Evolutionary conservation across 345 rosid species (phyloP), one percentile per base, ranked within the genome.

Genomic region (Bretschneidera sinensis): DNA sequence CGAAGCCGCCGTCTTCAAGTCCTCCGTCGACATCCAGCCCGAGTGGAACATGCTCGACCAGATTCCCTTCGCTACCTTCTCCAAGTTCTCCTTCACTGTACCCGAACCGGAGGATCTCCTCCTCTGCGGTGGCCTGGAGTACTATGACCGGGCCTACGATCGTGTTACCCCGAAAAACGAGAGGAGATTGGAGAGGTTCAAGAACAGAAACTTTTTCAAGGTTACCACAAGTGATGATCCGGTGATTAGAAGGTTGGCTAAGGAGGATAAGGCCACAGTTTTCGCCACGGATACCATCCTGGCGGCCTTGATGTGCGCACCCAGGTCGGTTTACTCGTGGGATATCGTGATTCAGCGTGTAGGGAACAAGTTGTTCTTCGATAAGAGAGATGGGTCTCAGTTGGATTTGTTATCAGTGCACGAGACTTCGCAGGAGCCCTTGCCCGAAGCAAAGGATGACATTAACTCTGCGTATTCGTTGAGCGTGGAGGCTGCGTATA

Each of bases 31-130:
- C 59, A 94, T 94, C 35, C 97, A 94, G 55, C 97, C 99, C 0
- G 99, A 94, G 47, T 94, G 99, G 99, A 88, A 91, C 63, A 90
- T 94, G 99, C 88, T 88, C 2, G 97, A 94, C 39, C 96, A 91
- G 86, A 94, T 94, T 21, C 99, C 99, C 0, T 94, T 94, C 63
- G 80, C 96, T 0, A 82, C 88, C 6, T 91, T 94, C 79, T 80
- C 95, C 2, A 91, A 94, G 74, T 82, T 94, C 1, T 86, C 96
- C 0, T 91, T 85, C 62, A 35, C 89, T 0, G 97, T 81, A 0
- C 70, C 87, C 0, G 99, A 95, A 28, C 96, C 99, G 0, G 97
- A 95, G 50, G 97, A 94, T 69, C 60, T 94, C 1, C 84, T 86
- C 10, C 65, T 85, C 0, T 88, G 99, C 25, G 97, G 99, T 2